phyloP scores from a whole-genome alignment of 768 basidiomycete genomes.

The Boletus sp. region DNA sequence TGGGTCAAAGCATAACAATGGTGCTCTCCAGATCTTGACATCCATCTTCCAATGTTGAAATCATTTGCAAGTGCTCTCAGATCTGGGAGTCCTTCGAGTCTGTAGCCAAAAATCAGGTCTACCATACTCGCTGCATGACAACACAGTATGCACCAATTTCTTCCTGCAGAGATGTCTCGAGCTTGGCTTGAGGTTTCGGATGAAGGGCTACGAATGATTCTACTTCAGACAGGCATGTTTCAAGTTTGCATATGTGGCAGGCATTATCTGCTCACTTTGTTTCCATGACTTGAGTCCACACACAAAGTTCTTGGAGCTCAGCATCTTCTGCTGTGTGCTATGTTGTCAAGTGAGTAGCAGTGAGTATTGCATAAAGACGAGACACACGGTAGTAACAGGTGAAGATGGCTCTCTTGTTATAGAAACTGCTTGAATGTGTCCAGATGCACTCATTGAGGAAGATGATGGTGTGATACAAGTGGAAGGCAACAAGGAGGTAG shows the following conservation, averaged over 20 bases:
- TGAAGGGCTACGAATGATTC: constrained; percentile 79
- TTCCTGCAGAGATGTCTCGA: constrained; percentile 86
- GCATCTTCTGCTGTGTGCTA: constrained; percentile 46
- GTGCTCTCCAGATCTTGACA: constrained; percentile 87
- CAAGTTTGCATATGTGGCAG: constrained; percentile 79
- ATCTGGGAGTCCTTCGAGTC: constrained; percentile 71
- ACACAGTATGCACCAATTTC: constrained; percentile 70
- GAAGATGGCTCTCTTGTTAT: constrained; percentile 30
- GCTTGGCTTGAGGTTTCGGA: constrained; percentile 90
- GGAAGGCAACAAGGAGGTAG: constrained; percentile 8
- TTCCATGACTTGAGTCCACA: constrained; percentile 84
- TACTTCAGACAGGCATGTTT: constrained; percentile 76
- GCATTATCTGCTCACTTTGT: constrained; percentile 84
- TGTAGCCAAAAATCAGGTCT: constrained; percentile 26
- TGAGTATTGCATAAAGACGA: not conserved
- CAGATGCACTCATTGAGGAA: constrained; percentile 13
- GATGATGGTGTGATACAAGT: constrained; percentile 15
- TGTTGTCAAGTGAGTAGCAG: constrained; percentile 8
- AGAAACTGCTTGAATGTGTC: constrained; percentile 12
- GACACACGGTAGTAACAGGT: constrained; percentile 22
- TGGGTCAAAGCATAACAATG: too few relatives aligned
- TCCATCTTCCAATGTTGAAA: constrained; percentile 69
- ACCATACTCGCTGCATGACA: not conserved
- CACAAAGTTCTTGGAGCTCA: constrained; percentile 76
- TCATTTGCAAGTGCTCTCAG: constrained; percentile 63